Base-by-base conservation (phyloP, 2,329 filamentous ascomycete species). In the Ambrosiella xylebori region DNA sequence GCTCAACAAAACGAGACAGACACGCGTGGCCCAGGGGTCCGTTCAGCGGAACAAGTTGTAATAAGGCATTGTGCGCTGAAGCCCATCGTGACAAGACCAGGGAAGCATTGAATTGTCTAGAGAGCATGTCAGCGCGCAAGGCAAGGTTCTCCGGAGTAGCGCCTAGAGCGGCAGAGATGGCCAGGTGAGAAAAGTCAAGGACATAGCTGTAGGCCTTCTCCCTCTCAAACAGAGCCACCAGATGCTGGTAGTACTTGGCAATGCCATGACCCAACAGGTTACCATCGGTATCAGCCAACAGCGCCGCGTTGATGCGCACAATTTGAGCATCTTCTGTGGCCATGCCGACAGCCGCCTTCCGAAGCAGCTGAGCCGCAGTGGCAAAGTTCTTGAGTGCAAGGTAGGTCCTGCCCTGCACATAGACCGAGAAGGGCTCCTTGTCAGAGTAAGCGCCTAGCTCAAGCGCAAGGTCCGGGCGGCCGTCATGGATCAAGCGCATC, bases 241-340 rank as follows among this genome's bases (percentile, higher is more conserved):
- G 79, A 68, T 98, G 93, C 47, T 84, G 81, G 68, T 94, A 94
- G 71, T 96, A 98, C 62, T 80, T 82, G 4, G 88, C 79, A 45
- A 90, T 76, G 1, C 91, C 93, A 58, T 80, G 80, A 66, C 89
- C 79, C 27, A 85, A 76, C 12, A 95, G 77, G 7, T 81, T 80
- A 49, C 76, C 74, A 64, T 79, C 83, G 7, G 45, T 54, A 36
- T 56, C 57, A 17, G 45, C 44, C 5, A 58, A 37, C 15, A 58
- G n/a, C 17, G 44, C 19, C 7, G 57, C 49, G 17, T 59, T 59
- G 15, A 57, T 35, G 15, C 75, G 73, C 54, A 78, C 73, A 1
- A 71, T 65, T 50, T 74, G 67, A n/a, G 72, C 69, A 59, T 73
- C 71, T 35, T 72, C 66, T 8, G 73, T 78, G 90, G 88, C 84